These are phyloP conservation scores for Mortierella sp. DNA, from an alignment of 371 early-diverging fungal species.

Conservation along the genomic window DNA sequence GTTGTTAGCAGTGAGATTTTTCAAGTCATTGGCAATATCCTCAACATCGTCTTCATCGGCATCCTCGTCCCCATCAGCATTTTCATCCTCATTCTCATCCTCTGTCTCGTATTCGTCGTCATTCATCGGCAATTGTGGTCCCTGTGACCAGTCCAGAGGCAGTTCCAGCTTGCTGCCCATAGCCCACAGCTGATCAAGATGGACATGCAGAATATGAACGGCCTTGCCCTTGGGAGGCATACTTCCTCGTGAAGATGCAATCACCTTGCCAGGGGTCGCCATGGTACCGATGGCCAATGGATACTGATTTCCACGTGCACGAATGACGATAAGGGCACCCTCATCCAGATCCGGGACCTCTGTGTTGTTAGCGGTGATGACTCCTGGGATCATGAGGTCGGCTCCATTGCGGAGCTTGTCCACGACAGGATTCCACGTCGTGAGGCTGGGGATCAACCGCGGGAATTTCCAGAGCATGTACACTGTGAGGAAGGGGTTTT, in stretches of 20 bases:
- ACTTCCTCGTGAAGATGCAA: slow-evolving; percentile 57
- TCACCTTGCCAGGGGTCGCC: slow-evolving; percentile 60
- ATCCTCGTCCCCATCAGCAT: slow-evolving; percentile 49
- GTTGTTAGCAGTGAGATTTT: slow-evolving; percentile 2
- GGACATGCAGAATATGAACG: slow-evolving; percentile 73
- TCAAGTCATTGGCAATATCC: slow-evolving; percentile 13
- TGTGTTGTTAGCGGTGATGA: slow-evolving; percentile 61
- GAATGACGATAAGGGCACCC: slow-evolving; percentile 66
- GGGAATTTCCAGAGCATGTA: slow-evolving; percentile 78
- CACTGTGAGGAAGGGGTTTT: slow-evolving; percentile 43
- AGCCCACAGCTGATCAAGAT: slow-evolving; percentile 76
- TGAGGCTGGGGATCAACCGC: slow-evolving; percentile 65
- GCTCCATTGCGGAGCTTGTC: slow-evolving; percentile 75
- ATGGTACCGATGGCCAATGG: slow-evolving; percentile 71
- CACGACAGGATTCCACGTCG: slow-evolving; percentile 71
- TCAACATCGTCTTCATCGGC: slow-evolving; percentile 9
- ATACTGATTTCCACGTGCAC: slow-evolving; percentile 65
- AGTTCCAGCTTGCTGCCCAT: slow-evolving; percentile 69
- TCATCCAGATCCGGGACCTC: slow-evolving; percentile 58
- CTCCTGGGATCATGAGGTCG: slow-evolving; percentile 74
- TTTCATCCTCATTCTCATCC: slow-evolving; percentile 39
- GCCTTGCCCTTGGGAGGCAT: slow-evolving; percentile 79
- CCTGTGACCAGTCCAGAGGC: slow-evolving; percentile 57
- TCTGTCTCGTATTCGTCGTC: slow-evolving; percentile 22
- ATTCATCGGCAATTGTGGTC: slow-evolving; percentile 4